Conservation (phyloP, 1,284 basidiomycete genomes). For the Apiotrichum domesticum region DNA sequence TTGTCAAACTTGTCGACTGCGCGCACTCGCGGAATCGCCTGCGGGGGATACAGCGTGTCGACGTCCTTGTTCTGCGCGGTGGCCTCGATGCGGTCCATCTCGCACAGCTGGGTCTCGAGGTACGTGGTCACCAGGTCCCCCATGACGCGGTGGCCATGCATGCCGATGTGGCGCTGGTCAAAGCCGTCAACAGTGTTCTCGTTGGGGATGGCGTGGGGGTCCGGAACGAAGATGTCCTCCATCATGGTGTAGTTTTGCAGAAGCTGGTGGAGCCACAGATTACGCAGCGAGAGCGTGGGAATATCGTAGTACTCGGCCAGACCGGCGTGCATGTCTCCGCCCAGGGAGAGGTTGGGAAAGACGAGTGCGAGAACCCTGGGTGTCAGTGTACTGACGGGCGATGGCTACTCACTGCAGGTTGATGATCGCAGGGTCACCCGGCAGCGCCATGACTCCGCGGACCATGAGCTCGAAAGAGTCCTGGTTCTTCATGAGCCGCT, state of each 20-base stretch:
- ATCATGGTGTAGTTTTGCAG: conserved; percentile 17
- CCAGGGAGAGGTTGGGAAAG: conserved; percentile 28
- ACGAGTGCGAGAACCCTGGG: conserved; percentile 31
- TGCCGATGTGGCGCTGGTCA: conserved; percentile 32
- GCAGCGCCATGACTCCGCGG: conserved; percentile 3
- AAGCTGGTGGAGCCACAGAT: conserved; percentile 25
- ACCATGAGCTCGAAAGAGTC: conserved; percentile 12
- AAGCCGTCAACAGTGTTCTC: conserved; percentile 8
- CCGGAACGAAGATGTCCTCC: conserved; percentile 21
- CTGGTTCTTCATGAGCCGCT: not conserved
- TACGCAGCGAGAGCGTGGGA: conserved; percentile 34
- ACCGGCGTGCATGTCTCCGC: conserved; percentile 35
- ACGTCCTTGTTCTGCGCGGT: conserved; percentile 5
- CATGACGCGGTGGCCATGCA: conserved; percentile 21
- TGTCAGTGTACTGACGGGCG: too few relatives aligned
- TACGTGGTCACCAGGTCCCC: conserved; percentile 34
- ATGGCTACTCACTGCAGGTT: conserved; percentile 10
- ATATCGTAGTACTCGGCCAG: conserved; percentile 39
- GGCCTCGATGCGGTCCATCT: conserved; percentile 31
- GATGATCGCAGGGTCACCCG: conserved; percentile 5
- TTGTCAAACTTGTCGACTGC: conserved; percentile 2
- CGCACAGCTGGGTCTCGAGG: conserved; percentile 36
- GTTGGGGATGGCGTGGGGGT: too few relatives aligned
- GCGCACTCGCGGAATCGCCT: conserved; percentile 13
- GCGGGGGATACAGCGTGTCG: conserved; percentile 23